Conservation (phyloP, 208 protist genomes). For the Crithidia thermophila region DNA sequence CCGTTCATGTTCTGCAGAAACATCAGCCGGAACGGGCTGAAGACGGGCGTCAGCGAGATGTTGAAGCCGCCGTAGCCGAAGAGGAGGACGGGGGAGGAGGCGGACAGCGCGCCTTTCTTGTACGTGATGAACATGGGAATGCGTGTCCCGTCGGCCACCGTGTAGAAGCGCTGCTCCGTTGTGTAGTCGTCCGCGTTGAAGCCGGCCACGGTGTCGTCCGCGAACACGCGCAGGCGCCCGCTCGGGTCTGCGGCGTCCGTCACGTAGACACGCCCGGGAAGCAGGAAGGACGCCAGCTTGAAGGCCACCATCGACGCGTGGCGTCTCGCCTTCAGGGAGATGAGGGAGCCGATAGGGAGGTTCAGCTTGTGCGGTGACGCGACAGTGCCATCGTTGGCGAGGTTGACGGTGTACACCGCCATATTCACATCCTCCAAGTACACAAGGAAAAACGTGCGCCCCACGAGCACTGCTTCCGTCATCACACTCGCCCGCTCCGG, state of each 20-base stretch:
- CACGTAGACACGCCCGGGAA: constrained; percentile 79
- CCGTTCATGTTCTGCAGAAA: constrained; percentile 86
- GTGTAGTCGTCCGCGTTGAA: constrained; percentile 67
- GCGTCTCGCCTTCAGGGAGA: constrained; percentile 43
- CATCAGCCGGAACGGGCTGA: constrained; percentile 68
- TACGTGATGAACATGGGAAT: constrained; percentile 96
- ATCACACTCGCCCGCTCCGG: constrained; percentile 71
- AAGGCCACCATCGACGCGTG: constrained; percentile 82
- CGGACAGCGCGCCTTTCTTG: constrained; percentile 61
- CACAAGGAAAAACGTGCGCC: constrained; percentile 75
- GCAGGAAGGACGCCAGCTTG: constrained; percentile 89
- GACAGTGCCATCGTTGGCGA: constrained; percentile 18
- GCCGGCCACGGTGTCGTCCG: constrained; percentile 67
- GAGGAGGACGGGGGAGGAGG: constrained; percentile 79
- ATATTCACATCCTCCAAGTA: constrained; percentile 95
- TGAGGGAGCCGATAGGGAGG: constrained; percentile 81
- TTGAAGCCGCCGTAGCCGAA: constrained; percentile 97
- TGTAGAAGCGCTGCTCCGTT: constrained; percentile 91
- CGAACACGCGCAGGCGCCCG: constrained; percentile 57
- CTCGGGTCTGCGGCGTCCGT: constrained; percentile 71
- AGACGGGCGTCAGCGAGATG: constrained; percentile 88
- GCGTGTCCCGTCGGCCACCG: constrained; percentile 88
- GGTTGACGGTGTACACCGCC: constrained; percentile 71
- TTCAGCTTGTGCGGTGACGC: constrained; percentile 40
- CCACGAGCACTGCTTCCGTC: constrained; percentile 42